Percentiles rank a stretch among this genome's conserved stretches.
Conservation (phyloP, 352 stramenopile genomes). For the Nothophytophthora sp. region DNA sequence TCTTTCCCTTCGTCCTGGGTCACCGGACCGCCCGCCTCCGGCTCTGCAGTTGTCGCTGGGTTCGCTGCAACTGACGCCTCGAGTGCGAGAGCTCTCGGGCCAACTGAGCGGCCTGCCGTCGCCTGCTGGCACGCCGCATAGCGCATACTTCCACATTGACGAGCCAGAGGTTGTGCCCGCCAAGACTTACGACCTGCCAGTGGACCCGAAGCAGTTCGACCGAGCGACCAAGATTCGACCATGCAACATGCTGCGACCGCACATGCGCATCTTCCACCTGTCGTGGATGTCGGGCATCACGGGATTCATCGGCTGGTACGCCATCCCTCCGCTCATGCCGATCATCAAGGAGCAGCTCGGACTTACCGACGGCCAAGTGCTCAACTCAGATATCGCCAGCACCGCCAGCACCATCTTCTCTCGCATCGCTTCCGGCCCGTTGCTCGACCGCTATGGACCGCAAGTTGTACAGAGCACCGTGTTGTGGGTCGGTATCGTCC, state of each 20-base stretch:
- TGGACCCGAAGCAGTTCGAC: constrained; percentile 63
- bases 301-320: constrained; percentile 95
- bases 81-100: background rate
- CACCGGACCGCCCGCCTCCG: background rate
- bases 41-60: constrained; percentile 1
- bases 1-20: too few species aligned
- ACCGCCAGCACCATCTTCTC: constrained; percentile 93
- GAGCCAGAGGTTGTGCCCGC: background rate
- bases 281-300: constrained; percentile 93
- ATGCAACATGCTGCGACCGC: constrained; percentile 80
- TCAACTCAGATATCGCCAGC: constrained; percentile 92
- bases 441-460: constrained; percentile 93
- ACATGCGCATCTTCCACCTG: constrained; percentile 95
- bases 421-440: constrained; percentile 90
- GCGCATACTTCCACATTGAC: constrained; percentile 9
- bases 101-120: constrained; percentile 8
- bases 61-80: constrained; percentile 3
- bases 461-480: constrained; percentile 82
- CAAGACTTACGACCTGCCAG: constrained; percentile 46
- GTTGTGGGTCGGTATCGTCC: constrained; percentile 86
- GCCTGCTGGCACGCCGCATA: constrained; percentile 2
- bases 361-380: constrained; percentile 87
- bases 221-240: constrained; percentile 79
- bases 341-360: constrained; percentile 88
- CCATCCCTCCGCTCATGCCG: constrained; percentile 93